Conservation (phyloP, 2,329 filamentous ascomycete genomes). For the Neopestalotiopsis rosae region DNA sequence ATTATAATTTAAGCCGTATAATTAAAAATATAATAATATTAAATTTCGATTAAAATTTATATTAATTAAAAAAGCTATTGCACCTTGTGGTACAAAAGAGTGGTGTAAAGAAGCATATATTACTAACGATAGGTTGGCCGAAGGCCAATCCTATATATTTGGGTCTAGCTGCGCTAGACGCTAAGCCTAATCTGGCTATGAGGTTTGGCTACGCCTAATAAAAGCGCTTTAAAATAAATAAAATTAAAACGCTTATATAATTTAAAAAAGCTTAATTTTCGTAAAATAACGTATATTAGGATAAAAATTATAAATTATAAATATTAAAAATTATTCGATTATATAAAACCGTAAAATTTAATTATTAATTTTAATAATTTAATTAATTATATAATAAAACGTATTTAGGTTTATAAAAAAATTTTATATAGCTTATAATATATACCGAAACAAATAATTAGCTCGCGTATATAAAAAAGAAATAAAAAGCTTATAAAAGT, state of each 20-base stretch:
- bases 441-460: neutral
- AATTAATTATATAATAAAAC: neutral
- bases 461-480: neutral
- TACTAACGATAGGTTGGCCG: too few species aligned
- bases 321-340: neutral
- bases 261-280: neutral
- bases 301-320: neutral
- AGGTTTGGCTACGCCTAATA: too few species aligned
- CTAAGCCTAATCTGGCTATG: too few species aligned
- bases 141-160: too few species aligned
- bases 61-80: neutral
- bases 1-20: neutral
- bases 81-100: too few species aligned
- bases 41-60: neutral
- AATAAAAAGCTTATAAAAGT: neutral
- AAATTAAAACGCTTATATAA: neutral
- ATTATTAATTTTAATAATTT: neutral
- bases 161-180: too few species aligned
- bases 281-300: neutral
- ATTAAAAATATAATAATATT: too few species aligned
- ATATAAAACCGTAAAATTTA: neutral
- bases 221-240: neutral
- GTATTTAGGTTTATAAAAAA: neutral
- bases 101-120: too few species aligned
- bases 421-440: neutral